Conservation (phyloP, 345 rosid species). For the Eucalyptus tenuipes region DNA sequence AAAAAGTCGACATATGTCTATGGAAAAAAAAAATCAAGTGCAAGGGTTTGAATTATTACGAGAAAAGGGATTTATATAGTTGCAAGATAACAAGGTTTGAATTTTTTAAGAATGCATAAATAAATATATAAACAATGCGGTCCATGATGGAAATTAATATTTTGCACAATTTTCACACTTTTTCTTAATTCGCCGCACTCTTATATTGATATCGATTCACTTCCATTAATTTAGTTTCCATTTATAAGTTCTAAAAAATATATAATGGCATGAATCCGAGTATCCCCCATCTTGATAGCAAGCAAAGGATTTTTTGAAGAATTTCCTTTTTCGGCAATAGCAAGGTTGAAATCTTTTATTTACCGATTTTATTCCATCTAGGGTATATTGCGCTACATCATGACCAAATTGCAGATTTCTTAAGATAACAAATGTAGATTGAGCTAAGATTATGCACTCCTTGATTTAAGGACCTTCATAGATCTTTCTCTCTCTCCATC, state of each 20-base stretch:
- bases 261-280: background rate
- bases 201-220: background rate
- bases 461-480: background rate
- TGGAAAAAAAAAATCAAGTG: background rate
- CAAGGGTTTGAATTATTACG: background rate
- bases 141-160: background rate
- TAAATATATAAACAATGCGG: background rate
- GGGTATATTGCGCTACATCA: background rate
- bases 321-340: background rate
- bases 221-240: background rate
- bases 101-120: background rate
- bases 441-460: background rate
- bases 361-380: background rate
- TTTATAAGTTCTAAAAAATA: background rate
- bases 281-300: background rate
- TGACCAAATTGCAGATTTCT: background rate
- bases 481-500: background rate
- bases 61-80: background rate
- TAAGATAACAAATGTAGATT: background rate
- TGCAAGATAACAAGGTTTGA: background rate
- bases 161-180: background rate
- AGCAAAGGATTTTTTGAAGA: background rate
- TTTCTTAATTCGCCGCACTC: background rate
- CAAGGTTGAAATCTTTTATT: background rate
- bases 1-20: background rate